Base-by-base conservation (phyloP, 805 yeast genomes). In the Sungouiella thailandica region DNA sequence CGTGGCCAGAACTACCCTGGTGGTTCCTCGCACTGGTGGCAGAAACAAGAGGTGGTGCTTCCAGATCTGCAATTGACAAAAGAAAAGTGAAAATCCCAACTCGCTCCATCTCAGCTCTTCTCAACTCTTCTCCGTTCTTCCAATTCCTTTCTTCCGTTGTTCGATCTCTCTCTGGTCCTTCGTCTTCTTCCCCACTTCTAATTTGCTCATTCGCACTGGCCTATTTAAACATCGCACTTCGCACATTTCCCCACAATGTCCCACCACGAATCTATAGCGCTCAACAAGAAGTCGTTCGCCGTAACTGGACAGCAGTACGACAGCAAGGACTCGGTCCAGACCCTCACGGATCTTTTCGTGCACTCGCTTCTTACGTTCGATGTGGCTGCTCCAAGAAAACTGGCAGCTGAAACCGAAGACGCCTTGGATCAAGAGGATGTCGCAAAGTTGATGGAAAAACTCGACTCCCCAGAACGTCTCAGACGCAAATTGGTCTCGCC, bases 261-360 rank as follows among this genome's bases (percentile, higher is more conserved):
- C 4, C 58, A 53, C 31, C 25, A 47, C 30, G 41, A 40, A 8
- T 57, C 61, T 8, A 39, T 59, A 9, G 44, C 40, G 7, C 53
- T 55, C 13, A 60, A 58, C 30, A 28, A 33, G 11, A 37, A 41
- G 11, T 35, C 25, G 4, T 54, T 54, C 43, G 38, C 48, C 14
- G 47, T 45, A 9, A 24, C 4, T 3, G 36, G 41, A 7, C 45
- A 40, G 9, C 11, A 2, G 4, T 60, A 60, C 30, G 64, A 60
- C 22, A 19, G 34, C 8, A 30, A 41, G 8, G 50, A 46, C 14
- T 29, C 53, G 4, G 49, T 45, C 17, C 35, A 39, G 23, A 28
- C 37, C 6, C 30, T 52, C 25, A 35, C 53, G 4, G 23, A 39
- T 3, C 24, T 55, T 8, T 54, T 53, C 28, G 39, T 52, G 8